Evolutionary conservation across 2,329 filamentous ascomycete species (phyloP).

Genomic region (Aspergillus eucalypticola): DNA sequence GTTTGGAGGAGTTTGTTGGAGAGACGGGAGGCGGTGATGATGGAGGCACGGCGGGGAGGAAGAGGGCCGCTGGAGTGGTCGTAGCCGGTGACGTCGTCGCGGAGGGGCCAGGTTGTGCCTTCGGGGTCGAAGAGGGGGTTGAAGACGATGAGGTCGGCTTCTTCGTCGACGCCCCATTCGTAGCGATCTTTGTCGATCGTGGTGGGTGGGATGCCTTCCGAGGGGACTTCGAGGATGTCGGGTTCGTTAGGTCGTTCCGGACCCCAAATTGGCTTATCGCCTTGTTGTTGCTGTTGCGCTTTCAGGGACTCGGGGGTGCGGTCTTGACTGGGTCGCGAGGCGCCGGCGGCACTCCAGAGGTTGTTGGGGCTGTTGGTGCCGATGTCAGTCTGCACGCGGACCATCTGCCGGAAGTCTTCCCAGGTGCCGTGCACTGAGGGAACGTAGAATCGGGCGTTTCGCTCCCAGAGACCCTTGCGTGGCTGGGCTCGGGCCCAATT

Average conservation of each 20-base stretch:
- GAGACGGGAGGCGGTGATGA: conserved; percentile 85
- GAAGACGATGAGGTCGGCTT: conserved; percentile 87
- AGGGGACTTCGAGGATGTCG: conserved; percentile 71
- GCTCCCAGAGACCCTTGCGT: conserved; percentile 78
- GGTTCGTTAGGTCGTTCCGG: conserved; percentile 67
- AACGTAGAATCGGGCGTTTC: conserved; percentile 75
- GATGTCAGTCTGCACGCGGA: conserved; percentile 72
- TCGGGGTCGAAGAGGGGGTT: conserved; percentile 91
- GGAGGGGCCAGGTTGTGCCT: conserved; percentile 79
- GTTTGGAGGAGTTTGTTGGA: conserved; percentile 74
- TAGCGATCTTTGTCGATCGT: conserved; percentile 77
- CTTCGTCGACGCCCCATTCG: conserved; percentile 83
- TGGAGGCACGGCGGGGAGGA: conserved; percentile 75
- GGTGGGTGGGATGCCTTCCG: conserved; percentile 72
- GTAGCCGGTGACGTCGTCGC: conserved; percentile 81
- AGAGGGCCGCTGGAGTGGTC: conserved; percentile 61
- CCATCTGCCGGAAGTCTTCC: conserved; percentile 78
- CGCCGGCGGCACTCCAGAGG: conserved; percentile 60
- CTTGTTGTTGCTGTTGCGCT: conserved; percentile 40
- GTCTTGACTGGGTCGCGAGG: conserved; percentile 35
- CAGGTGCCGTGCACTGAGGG: conserved; percentile 74
- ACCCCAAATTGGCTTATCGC: conserved; percentile 76
- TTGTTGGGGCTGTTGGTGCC: conserved; percentile 67
- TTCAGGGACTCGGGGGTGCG: conserved; percentile 23
- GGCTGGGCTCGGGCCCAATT: conserved; percentile 72